phyloP scores from a whole-genome alignment of 208 protist species.

The Trichomonas tenax region DNA sequence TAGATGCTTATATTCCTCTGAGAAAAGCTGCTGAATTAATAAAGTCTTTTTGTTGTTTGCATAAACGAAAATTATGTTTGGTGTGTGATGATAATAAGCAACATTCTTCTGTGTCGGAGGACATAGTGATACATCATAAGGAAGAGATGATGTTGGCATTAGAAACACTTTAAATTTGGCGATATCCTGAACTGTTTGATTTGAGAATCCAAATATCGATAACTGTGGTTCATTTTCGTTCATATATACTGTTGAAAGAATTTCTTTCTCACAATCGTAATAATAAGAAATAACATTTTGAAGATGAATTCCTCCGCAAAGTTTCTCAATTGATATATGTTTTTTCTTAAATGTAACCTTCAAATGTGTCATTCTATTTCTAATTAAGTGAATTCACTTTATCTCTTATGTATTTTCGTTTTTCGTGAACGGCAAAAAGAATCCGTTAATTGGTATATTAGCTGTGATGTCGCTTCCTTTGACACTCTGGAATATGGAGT shows the following conservation, averaged over 20 bases:
- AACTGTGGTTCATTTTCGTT: background rate
- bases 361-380: background rate
- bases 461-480: background rate
- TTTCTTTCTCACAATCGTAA: background rate
- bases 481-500: background rate
- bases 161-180: background rate
- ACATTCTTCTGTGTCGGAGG: background rate
- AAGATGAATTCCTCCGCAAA: background rate
- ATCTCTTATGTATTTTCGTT: background rate
- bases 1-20: background rate
- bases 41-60: background rate
- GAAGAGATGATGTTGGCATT: background rate
- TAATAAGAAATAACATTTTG: background rate
- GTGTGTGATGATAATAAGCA: background rate
- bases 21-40: background rate
- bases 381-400: background rate
- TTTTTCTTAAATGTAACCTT: background rate
- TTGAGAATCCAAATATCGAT: background rate
- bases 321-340: background rate
- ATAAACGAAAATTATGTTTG: background rate
- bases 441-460: background rate
- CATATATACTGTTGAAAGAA: background rate
- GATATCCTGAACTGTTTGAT: background rate
- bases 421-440: background rate
- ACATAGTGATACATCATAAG: background rate